Evolutionary conservation across 768 basidiomycete genomes (phyloP).

Genomic region (Russula lepida): DNA sequence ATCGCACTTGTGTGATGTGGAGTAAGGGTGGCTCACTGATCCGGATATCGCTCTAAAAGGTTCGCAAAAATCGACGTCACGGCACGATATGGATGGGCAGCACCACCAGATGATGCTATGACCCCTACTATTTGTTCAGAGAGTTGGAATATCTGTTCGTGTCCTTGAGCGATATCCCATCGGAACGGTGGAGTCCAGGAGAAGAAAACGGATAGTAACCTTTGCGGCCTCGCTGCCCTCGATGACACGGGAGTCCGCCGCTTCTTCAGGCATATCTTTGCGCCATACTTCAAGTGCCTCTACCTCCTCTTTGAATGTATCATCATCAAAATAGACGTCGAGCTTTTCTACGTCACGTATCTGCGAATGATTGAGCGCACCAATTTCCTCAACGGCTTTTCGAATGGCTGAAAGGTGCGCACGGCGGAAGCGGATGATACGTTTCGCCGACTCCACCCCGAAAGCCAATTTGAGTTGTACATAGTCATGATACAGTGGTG

Average conservation of each 20-base stretch:
- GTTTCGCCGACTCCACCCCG: constrained; percentile 40
- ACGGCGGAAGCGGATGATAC: constrained; percentile 52
- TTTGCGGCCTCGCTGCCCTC: constrained; percentile 30
- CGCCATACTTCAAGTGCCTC: constrained; percentile 37
- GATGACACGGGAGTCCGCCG: constrained; percentile 25
- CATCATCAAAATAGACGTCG: constrained; percentile 44
- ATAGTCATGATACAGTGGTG: constrained; percentile 54
- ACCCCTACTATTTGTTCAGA: constrained; percentile 40
- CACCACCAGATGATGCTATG: constrained; percentile 47
- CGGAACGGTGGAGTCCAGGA: neutral
- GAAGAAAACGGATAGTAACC: constrained; percentile 24
- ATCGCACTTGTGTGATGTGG: neutral
- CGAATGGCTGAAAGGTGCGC: constrained; percentile 46
- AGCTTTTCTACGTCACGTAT: constrained; percentile 49
- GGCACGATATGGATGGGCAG: constrained; percentile 62
- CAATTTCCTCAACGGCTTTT: constrained; percentile 45
- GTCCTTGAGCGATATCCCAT: neutral
- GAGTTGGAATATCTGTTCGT: constrained; percentile 42
- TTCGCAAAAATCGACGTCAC: constrained; percentile 51
- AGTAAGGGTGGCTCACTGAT: constrained; percentile 32
- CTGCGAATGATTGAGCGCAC: constrained; percentile 44
- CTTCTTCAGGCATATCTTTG: constrained; percentile 44
- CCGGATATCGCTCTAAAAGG: constrained; percentile 41
- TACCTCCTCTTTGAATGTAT: constrained; percentile 37
- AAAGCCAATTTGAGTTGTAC: constrained; percentile 35